Base-by-base conservation (phyloP, 345 rosid genomes). In the Acer campestre region DNA sequence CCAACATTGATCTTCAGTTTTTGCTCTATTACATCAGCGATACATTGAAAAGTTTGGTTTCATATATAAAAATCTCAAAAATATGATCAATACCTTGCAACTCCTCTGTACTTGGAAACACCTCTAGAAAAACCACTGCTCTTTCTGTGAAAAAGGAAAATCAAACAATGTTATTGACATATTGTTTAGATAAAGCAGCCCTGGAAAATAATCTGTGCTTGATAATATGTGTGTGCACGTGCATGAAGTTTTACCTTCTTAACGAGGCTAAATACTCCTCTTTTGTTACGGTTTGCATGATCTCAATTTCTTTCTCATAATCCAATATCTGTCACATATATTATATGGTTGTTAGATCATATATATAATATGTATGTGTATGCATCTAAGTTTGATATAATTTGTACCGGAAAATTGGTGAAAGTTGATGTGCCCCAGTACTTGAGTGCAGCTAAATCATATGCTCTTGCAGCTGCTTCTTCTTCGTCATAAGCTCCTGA, bases 41-140 rank as follows among this genome's bases (percentile, higher is more conserved):
- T 38, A 10, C 11, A 61, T 61, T 29, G 14, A 22, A 67, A 51
- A 42, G 22, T 40, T 38, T 20, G 20, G 16, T 72, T 35, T 35
- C 38, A 35, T 35, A 35, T 4, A 35, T 35, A 35, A 35, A 35
- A 35, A 35, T 35, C 38, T 35, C 38, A 35, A 35, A 35, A 79
- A 46, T 16, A 44, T 68, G 1, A 25, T 75, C 68, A 35, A 42
- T 42, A 87, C 93, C 90, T 90, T 63, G 92, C 94, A 74, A 90
- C 94, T 75, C 92, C 94, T 63, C 94, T 84, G 62, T 89, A 90
- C 83, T 82, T 89, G 59, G 94, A 90, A 53, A 89, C 91, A 40
- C 92, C 92, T 81, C 94, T 88, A 16, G 94, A 90, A 61, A 88
- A 88, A n/a, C 94, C 92, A 67, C 91, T 90, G 83, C 94, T 90